Percentiles rank a stretch among this genome's conserved stretches.
phyloP scores from a whole-genome alignment of 768 basidiomycete species.

The Kondoa malvinella region DNA sequence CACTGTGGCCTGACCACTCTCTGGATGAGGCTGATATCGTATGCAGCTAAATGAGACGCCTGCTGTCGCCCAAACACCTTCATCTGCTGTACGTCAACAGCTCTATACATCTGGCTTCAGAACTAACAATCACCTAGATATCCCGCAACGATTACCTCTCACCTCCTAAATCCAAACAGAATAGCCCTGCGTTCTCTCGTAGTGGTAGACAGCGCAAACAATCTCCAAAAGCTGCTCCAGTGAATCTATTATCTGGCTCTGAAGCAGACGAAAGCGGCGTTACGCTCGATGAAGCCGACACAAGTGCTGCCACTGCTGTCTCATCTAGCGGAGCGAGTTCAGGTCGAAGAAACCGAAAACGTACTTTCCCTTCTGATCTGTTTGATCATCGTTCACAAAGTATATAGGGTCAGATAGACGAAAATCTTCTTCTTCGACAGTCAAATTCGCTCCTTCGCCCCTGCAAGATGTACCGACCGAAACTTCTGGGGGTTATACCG shows the following conservation, averaged over 20 bases:
- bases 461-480: conserved; percentile 6
- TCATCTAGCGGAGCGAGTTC: too few relatives aligned
- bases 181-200: neutral
- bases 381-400: neutral
- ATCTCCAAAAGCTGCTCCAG: neutral
- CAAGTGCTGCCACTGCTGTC: neutral
- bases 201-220: neutral
- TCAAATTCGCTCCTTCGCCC: neutral
- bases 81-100: neutral
- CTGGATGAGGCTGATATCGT: neutral
- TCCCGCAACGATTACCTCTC: neutral
- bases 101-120: neutral
- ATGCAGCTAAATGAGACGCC: neutral
- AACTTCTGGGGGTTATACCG: neutral
- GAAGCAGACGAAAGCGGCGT: conserved; percentile 7
- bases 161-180: neutral
- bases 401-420: neutral
- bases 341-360: conserved; percentile 8
- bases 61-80: neutral
- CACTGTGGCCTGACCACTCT: conserved; percentile 6
- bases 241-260: neutral
- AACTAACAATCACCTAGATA: neutral
- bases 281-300: neutral
- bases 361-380: conserved; percentile 1
- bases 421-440: neutral